phyloP scores from a whole-genome alignment of 78 protist species.

The Planoprotostelium fungivorum region DNA sequence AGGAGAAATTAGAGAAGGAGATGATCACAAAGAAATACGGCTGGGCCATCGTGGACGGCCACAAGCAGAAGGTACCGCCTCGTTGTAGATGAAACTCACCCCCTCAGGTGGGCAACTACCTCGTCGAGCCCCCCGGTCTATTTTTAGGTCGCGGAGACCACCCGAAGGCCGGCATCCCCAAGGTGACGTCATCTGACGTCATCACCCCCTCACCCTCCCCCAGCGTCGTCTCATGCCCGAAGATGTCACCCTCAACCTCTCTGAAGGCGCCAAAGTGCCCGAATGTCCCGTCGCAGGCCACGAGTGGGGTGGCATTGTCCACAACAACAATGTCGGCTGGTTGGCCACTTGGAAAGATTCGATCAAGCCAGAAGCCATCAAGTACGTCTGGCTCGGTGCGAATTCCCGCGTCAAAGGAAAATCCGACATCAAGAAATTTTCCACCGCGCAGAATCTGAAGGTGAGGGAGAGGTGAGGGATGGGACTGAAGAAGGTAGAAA shows the following conservation, averaged over 20 bases:
- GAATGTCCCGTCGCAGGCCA: constrained; percentile 84
- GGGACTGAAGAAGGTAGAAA: constrained; percentile 4
- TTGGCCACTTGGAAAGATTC: constrained; percentile 94
- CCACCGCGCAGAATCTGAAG: constrained; percentile 89
- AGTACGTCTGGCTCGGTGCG: constrained; percentile 87
- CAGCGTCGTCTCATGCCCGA: constrained; percentile 89
- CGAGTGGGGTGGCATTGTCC: constrained; percentile 75
- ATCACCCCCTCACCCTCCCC: background rate
- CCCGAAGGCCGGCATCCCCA: constrained; percentile 93
- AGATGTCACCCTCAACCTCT: constrained; percentile 92
- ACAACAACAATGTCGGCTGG: constrained; percentile 90
- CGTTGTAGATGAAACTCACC: background rate
- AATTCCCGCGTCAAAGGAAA: constrained; percentile 73
- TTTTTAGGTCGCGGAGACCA: constrained; percentile 99
- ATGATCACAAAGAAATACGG: constrained; percentile 53
- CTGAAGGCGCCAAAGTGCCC: constrained; percentile 78
- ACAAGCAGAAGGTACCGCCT: constrained; percentile 62
- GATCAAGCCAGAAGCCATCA: constrained; percentile 51
- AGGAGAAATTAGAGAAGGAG: constrained; percentile 57
- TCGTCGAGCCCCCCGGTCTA: constrained; percentile 98
- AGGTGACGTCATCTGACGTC: constrained; percentile 23
- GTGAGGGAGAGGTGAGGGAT: constrained; percentile 9
- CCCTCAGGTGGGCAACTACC: constrained; percentile 75
- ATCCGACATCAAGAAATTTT: constrained; percentile 92
- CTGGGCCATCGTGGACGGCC: constrained; percentile 91